Conservation (phyloP, 768 basidiomycete genomes). For the Gymnopilus junonius region DNA sequence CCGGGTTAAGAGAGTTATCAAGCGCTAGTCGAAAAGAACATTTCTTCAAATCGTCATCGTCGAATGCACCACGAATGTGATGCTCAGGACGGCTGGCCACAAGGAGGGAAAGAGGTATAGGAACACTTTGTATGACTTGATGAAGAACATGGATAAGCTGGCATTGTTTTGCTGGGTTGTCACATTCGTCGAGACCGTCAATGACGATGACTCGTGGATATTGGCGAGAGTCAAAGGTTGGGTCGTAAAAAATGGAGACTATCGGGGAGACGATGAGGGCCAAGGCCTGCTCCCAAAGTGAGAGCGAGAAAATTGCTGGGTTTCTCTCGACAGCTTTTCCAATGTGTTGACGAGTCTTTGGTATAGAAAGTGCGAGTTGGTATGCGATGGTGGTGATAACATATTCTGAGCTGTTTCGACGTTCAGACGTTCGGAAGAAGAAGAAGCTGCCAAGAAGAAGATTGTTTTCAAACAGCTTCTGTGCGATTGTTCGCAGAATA, state of each 20-base stretch:
- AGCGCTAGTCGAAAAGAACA: neutral
- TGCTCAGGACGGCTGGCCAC: constrained; percentile 3
- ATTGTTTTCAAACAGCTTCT: neutral
- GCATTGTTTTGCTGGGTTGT: neutral
- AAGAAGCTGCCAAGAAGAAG: neutral
- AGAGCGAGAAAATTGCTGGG: neutral
- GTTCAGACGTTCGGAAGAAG: neutral
- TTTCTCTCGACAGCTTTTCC: neutral
- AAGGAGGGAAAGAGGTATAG: neutral
- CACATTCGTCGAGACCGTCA: constrained; percentile 16
- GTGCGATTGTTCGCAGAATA: neutral
- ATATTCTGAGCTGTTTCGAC: neutral
- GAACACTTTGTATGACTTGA: neutral
- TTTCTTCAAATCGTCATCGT: neutral
- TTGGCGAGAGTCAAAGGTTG: no score
- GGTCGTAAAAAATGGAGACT: no score
- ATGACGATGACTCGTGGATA: constrained; percentile 1
- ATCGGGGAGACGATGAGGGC: neutral
- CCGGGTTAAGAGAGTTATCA: neutral
- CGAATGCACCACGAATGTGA: neutral
- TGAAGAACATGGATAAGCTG: neutral
- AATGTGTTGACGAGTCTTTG: neutral
- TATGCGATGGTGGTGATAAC: neutral
- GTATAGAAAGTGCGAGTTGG: neutral
- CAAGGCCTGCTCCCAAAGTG: neutral